phyloP scores from a whole-genome alignment of 164 flowering plant species.

The Platanus orientalis region DNA sequence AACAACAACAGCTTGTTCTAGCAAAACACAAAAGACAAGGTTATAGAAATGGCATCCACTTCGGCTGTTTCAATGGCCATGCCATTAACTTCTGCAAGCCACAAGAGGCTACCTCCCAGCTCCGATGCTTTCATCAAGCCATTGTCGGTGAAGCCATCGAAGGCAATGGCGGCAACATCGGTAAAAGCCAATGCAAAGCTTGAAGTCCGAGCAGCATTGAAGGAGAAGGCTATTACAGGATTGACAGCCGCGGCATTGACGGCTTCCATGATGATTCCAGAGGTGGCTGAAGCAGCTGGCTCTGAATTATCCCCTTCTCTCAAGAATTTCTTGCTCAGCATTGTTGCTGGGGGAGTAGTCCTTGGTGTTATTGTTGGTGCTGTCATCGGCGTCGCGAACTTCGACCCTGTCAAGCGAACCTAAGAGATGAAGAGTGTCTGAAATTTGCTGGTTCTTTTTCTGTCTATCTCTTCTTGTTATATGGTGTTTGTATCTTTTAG shows the following conservation, averaged over 20 bases:
- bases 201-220: too few relatives aligned
- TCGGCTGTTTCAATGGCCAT: slow-evolving; percentile 31
- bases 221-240: too few relatives aligned
- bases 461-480: not conserved
- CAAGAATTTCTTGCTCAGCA: slow-evolving; percentile 57
- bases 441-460: not conserved
- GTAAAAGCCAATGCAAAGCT: too few relatives aligned
- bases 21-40: not conserved
- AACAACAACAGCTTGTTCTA: not conserved
- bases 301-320: slow-evolving; percentile 37
- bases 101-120: slow-evolving; percentile 25
- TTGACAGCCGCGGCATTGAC: too few relatives aligned
- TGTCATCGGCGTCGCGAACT: slow-evolving; percentile 46
- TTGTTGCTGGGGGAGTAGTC: slow-evolving; percentile 41
- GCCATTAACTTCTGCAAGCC: slow-evolving; percentile 40
- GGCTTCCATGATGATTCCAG: too few relatives aligned
- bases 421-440: not conserved
- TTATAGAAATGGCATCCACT: too few relatives aligned
- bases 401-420: slow-evolving; percentile 50
- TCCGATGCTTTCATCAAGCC: slow-evolving; percentile 13
- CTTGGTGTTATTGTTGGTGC: slow-evolving; percentile 32
- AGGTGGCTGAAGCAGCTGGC: too few relatives aligned
- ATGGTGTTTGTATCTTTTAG: not conserved
- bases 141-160: too few relatives aligned
- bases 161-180: too few relatives aligned